Conservation (phyloP, 2,329 filamentous ascomycete genomes). For the Rasamsonia emersonii region DNA sequence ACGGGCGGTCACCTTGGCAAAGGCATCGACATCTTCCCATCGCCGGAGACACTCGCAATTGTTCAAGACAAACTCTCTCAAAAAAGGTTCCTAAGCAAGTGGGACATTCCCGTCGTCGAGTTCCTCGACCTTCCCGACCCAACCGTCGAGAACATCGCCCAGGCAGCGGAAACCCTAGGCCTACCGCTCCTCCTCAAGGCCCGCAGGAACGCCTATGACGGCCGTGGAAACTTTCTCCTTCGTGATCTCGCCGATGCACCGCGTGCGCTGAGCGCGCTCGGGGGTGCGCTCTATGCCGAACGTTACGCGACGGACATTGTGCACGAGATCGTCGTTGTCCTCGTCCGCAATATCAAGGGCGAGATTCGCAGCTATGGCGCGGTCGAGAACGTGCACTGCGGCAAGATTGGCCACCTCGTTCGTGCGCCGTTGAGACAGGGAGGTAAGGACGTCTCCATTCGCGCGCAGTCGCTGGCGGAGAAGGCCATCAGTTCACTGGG, state of each 20-base stretch:
- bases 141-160: constrained; percentile 48
- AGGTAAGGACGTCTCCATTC: background rate
- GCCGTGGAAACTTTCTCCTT: constrained; percentile 53
- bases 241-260: constrained; percentile 45
- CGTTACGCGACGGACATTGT: background rate
- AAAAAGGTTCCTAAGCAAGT: constrained; percentile 61
- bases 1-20: constrained; percentile 14
- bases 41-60: constrained; percentile 67
- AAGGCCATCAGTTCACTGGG: background rate
- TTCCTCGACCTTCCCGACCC: constrained; percentile 36
- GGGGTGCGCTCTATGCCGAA: constrained; percentile 67
- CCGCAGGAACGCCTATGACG: constrained; percentile 76
- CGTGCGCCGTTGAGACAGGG: constrained; percentile 61
- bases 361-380: constrained; percentile 52
- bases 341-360: constrained; percentile 24
- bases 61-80: constrained; percentile 85
- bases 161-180: constrained; percentile 47
- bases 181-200: constrained; percentile 84
- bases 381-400: constrained; percentile 80
- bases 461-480: background rate
- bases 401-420: constrained; percentile 77
- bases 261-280: constrained; percentile 54
- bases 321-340: constrained; percentile 1
- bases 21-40: constrained; percentile 52
- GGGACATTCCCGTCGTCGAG: constrained; percentile 58